These are phyloP conservation scores for Pichia cephalocereana DNA, from an alignment of 805 yeast genomes.

Conservation along the genomic window DNA sequence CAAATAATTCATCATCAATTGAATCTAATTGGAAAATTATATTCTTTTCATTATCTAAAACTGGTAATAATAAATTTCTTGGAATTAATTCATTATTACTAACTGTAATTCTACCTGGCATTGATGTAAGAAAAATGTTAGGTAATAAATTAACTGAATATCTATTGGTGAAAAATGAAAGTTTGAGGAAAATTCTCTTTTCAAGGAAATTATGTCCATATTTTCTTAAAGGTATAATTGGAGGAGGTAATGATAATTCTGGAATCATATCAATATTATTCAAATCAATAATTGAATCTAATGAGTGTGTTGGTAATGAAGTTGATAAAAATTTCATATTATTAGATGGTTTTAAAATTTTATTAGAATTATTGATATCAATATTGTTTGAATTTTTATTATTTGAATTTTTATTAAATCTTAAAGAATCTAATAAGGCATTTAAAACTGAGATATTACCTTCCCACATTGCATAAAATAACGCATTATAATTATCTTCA, in stretches of 20 bases:
- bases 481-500: slow-evolving; percentile 69
- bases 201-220: slow-evolving; percentile 96
- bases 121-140: slow-evolving; percentile 35
- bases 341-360: not conserved
- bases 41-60: slow-evolving; percentile 53
- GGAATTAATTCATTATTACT: slow-evolving; percentile 80
- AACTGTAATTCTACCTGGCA: slow-evolving; percentile 78
- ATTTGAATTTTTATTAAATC: not conserved
- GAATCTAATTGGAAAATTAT: slow-evolving; percentile 78
- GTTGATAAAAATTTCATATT: not conserved
- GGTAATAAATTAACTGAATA: slow-evolving; percentile 36
- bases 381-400: not conserved
- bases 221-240: slow-evolving; percentile 84
- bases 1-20: slow-evolving; percentile 54
- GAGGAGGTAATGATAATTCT: slow-evolving; percentile 88
- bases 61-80: slow-evolving; percentile 72
- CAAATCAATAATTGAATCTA: slow-evolving; percentile 11
- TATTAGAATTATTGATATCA: not conserved
- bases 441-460: slow-evolving; percentile 82
- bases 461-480: slow-evolving; percentile 89
- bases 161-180: slow-evolving; percentile 48
- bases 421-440: slow-evolving; percentile 38
- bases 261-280: slow-evolving; percentile 68
- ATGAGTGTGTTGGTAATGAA: slow-evolving; percentile 4
- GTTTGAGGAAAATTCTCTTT: slow-evolving; percentile 75